Percentiles rank a stretch among this genome's conserved stretches.
Conservation (phyloP, 441 rosid genomes). For the Pelargonium cotyledonis region DNA sequence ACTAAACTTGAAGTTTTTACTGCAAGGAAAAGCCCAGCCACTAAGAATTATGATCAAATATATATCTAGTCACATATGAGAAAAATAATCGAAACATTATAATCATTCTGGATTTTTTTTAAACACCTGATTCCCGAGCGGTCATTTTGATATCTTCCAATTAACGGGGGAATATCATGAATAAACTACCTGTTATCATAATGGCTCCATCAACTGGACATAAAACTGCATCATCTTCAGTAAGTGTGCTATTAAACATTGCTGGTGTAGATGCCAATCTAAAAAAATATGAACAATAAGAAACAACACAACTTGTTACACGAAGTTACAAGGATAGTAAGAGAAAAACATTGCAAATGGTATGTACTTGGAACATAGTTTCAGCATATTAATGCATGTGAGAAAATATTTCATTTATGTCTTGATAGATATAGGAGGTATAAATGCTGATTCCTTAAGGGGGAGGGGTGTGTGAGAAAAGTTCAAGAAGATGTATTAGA, state of each 20-base stretch:
- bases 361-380: slow-evolving; percentile 4
- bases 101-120: not conserved
- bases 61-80: not conserved
- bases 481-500: not conserved
- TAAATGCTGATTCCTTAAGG: not conserved
- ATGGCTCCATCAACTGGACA: slow-evolving; percentile 98
- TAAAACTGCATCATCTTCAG: slow-evolving; percentile 52
- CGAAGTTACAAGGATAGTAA: not conserved
- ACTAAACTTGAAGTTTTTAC: not conserved
- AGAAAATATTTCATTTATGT: not conserved
- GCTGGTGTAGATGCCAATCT: slow-evolving; percentile 99
- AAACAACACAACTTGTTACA: not conserved
- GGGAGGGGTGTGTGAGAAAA: not conserved
- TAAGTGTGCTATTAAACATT: slow-evolving; percentile 90
- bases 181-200: slow-evolving; percentile 78
- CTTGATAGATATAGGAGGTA: not conserved
- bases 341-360: not conserved
- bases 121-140: not conserved
- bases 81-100: not conserved
- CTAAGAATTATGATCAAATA: slow-evolving; percentile 3
- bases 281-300: not conserved
- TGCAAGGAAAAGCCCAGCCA: not conserved
- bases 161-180: slow-evolving; percentile 15
- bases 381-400: not conserved
- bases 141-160: not conserved